Base-by-base conservation (phyloP, 345 rosid genomes). In the Cardamine resedifolia region DNA sequence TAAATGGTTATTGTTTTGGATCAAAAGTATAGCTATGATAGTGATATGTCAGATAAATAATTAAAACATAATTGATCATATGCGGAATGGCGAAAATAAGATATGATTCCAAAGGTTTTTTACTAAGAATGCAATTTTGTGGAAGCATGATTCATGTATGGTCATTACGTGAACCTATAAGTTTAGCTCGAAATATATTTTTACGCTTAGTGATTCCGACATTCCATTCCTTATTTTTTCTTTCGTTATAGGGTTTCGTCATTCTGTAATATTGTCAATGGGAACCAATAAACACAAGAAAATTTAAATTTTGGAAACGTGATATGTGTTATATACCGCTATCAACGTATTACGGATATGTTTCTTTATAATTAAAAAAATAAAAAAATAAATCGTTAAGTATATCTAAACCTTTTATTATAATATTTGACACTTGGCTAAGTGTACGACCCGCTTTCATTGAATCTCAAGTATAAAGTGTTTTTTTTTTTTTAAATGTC, bases 381-480 rank as follows among this genome's bases (percentile, higher is more conserved):
- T n/a, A n/a, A 48, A 10, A 26, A 36, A 23, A 4, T 16, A 38
- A 52, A 55, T 27, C 44, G 33, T 57, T 0, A 20, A 57, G 21
- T 57, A 20, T 57, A 18, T 59, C 31, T n/a, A 33, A 31, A 59
- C 48, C 48, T 24, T 31, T 14, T 57, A 23, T 43, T 44, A 48
- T 34, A 47, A 15, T 69, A 69, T 34, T 28, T 15, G 43, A 28
- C 44, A 45, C 47, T 69, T 69, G 56, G 18, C 56, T 2, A 43
- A 56, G 7, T 69, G 11, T 58, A 58, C 8, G 16, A 56, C 2
- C 33, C 47, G 53, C n/a, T 66, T 27, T 30, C 9, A 31, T 48
- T 48, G 26, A n/a, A 26, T 53, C 39, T 67, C 26, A 26, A 10
- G 21, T 57, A 41, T 26, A 12, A 20, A 19, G 7, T 31, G 9